Evolutionary conservation across 805 yeast genomes (phyloP).

Genomic region (Candida silvicultrix): DNA sequence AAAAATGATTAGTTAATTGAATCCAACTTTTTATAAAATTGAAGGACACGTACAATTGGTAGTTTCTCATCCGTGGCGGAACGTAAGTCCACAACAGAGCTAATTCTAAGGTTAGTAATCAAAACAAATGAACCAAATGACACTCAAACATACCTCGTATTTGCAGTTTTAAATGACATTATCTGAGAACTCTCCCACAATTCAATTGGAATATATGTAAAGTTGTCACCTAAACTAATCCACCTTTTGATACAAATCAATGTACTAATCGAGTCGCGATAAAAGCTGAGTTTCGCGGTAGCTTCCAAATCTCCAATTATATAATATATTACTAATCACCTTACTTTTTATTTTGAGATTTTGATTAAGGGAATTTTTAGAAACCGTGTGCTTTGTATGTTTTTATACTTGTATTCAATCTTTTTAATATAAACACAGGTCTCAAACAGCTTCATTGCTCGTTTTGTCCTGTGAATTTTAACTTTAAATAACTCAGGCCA

Average conservation of each 20-base stretch:
- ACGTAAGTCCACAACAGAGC: constrained; percentile 13
- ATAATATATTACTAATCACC: too few species aligned
- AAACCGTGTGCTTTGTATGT: background rate
- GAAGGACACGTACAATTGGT: constrained; percentile 4
- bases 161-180: constrained; percentile 13
- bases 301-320: background rate
- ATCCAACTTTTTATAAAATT: background rate
- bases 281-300: too few species aligned
- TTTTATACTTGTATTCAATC: background rate
- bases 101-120: constrained; percentile 1
- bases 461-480: background rate
- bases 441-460: background rate
- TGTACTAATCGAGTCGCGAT: too few species aligned
- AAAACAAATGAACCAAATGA: too few species aligned
- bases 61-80: constrained; percentile 11
- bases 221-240: background rate
- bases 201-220: background rate
- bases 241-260: background rate
- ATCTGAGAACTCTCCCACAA: background rate
- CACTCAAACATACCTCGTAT: constrained; percentile 5
- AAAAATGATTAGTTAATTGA: background rate
- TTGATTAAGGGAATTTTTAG: background rate
- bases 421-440: background rate
- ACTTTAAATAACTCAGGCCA: too few species aligned
- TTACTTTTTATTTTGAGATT: background rate